Base-by-base conservation (phyloP, 768 basidiomycete species). In the Royoungia palumana region DNA sequence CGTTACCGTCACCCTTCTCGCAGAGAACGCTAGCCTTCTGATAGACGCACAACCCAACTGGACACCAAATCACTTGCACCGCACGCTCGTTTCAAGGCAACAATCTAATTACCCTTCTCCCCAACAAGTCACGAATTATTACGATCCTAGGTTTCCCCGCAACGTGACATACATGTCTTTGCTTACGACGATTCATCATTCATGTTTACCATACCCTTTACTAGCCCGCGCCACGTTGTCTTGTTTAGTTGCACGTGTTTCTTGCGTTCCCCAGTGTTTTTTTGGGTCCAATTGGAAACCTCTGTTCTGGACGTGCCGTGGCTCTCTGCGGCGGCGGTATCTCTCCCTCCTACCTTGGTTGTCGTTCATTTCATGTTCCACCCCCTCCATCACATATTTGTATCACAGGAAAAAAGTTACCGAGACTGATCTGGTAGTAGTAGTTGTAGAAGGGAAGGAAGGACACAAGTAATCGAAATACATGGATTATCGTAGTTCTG, bases 391-490 rank as follows among this genome's bases (percentile, higher is more conserved):
- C 30, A 56, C 57, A 63, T 60, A 51, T 56, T 53, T 44, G 53
- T 41, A 56, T 56, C 20, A 44, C 48, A 50, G 56, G 57, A 53
- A 52, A 63, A 54, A 49, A 28, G 49, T 53, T 54, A 35, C 30
- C 49, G 34, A 55, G 60, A 51, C 46, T 57, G 54, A 64, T 67
- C 63, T 59, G 60, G 60, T 51, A 54, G 48, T 56, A 51, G 55
- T 60, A 57, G 53, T 46, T 44, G 51, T 65, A 65, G 62, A 67
- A 49, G 53, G 35, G 42, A 55, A 52, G 54, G 52, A 66, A 55
- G 64, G 58, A 65, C 67, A 64, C 62, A 67, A 64, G 57, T 66
- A 64, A 60, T 65, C 47, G 51, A 65, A 56, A 50, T 52, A 56
- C 59, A 66, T 55, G 61, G 55, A 41, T 51, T 54, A 51, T 39